phyloP scores from a whole-genome alignment of 2,329 filamentous ascomycete species.

The Lachnellula hyalina region DNA sequence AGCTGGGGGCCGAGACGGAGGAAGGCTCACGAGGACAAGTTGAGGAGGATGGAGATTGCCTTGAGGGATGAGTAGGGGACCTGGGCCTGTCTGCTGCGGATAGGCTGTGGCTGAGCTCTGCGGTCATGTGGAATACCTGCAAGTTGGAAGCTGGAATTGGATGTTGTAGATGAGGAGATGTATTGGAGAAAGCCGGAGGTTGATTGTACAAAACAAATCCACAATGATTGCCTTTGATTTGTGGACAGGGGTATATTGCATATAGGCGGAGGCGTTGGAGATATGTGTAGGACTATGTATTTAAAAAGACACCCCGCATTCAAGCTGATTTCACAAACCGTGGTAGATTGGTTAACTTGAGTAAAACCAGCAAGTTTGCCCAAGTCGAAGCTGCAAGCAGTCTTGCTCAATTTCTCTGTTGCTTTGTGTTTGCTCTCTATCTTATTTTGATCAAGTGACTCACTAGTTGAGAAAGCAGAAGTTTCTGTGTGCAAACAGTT shows the following conservation, averaged over 20 bases:
- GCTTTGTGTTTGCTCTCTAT: too few relatives aligned
- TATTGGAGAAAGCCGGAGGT: not conserved
- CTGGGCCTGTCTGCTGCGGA: not conserved
- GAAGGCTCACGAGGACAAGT: slow-evolving; percentile 50
- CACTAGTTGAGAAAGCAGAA: too few relatives aligned
- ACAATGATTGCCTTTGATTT: not conserved
- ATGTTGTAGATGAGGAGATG: too few relatives aligned
- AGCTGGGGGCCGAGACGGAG: slow-evolving; percentile 53
- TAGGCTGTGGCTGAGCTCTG: not conserved
- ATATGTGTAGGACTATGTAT: slow-evolving; percentile 6
- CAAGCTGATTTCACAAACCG: not conserved
- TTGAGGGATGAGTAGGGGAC: slow-evolving; percentile 22
- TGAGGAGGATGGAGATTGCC: slow-evolving; percentile 41
- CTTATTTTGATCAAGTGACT: too few relatives aligned
- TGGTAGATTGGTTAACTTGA: too few relatives aligned
- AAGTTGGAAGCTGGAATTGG: too few relatives aligned
- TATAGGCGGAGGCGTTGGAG: slow-evolving; percentile 3
- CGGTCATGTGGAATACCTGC: not conserved
- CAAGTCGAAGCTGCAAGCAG: too few relatives aligned
- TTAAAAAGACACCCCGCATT: not conserved
- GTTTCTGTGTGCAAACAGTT: too few relatives aligned
- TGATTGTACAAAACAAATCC: slow-evolving; percentile 3
- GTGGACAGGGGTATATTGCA: not conserved
- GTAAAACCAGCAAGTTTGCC: too few relatives aligned
- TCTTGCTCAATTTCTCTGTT: too few relatives aligned